Percentiles rank a stretch among this genome's conserved stretches.
Evolutionary conservation across 164 flowering plant species (phyloP).

Genomic region (Kingdonia uniflora): DNA sequence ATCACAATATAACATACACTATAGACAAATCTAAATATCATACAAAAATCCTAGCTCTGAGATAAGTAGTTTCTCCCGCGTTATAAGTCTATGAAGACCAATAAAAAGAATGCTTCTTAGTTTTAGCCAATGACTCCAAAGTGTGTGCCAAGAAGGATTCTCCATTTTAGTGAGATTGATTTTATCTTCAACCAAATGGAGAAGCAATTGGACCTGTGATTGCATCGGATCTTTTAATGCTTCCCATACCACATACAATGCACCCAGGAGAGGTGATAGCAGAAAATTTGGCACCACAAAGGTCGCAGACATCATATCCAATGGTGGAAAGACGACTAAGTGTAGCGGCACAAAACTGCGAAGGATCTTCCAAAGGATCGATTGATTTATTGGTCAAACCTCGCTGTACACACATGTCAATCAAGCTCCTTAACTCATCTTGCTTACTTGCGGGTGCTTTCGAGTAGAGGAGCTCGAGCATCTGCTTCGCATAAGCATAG

Average conservation of each 20-base stretch:
- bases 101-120: no score
- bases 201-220: slow-evolving; percentile 64
- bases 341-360: slow-evolving; percentile 97
- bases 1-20: no score
- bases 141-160: no score
- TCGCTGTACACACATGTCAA: slow-evolving; percentile 83
- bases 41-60: no score
- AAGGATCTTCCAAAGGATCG: slow-evolving; percentile 94
- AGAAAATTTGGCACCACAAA: slow-evolving; percentile 94
- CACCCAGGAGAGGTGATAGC: slow-evolving; percentile 93
- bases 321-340: slow-evolving; percentile 94
- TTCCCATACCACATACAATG: slow-evolving; percentile 98
- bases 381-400: slow-evolving; percentile 90
- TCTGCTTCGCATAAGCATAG: slow-evolving; percentile 84
- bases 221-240: slow-evolving; percentile 96
- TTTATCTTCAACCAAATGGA: slow-evolving; percentile 68
- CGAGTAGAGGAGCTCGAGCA: slow-evolving; percentile 89
- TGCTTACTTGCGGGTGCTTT: slow-evolving; percentile 94
- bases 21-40: no score
- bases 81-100: no score
- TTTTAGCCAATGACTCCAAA: no score
- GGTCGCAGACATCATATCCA: slow-evolving; percentile 96
- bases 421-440: slow-evolving; percentile 84
- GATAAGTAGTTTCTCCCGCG: no score
- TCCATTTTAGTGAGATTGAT: no score